Conservation (phyloP, 2,329 filamentous ascomycete genomes). For the Arthrinium puccinioides region DNA sequence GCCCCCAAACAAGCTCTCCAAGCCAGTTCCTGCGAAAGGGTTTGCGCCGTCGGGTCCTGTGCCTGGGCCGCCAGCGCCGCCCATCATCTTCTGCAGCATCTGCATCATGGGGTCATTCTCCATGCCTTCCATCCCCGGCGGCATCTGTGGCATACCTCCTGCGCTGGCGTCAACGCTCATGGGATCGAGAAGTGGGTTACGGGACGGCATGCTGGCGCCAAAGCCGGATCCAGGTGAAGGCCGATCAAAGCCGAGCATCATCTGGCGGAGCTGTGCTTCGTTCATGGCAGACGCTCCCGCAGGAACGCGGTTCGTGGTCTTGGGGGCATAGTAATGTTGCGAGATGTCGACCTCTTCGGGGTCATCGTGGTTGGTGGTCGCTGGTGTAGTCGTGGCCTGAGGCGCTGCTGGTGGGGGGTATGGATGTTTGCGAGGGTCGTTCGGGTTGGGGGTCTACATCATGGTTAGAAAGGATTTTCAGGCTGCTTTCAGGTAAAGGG, state of each 20-base stretch:
- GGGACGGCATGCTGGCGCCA: constrained; percentile 9
- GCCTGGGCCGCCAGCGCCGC: constrained; percentile 26
- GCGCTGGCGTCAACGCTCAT: constrained; percentile 10
- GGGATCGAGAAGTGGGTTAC: constrained; percentile 13
- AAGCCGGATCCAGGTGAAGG: constrained; percentile 14
- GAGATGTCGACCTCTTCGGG: constrained; percentile 76
- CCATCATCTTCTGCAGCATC: constrained; percentile 70
- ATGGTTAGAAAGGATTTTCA: constrained; percentile 4
- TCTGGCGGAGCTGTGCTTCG: constrained; percentile 56
- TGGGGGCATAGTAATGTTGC: constrained; percentile 60
- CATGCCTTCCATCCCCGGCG: constrained; percentile 23
- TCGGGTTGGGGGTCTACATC: constrained; percentile 4
- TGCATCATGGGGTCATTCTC: constrained; percentile 62
- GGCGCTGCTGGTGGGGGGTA: constrained; percentile 22
- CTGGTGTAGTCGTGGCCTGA: constrained; percentile 19
- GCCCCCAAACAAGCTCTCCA: constrained; percentile 19
- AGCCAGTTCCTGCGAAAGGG: constrained; percentile 23
- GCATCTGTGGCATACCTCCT: constrained; percentile 15
- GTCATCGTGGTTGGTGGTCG: constrained; percentile 41
- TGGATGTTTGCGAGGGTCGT: constrained; percentile 2
- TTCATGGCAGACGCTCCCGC: constrained; percentile 31
- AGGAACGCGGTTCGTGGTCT: constrained; percentile 29
- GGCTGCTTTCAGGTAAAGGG: no score
- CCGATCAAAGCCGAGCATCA: constrained; percentile 53
- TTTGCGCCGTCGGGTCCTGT: constrained; percentile 27